Percentiles rank a stretch among this genome's conserved stretches.
Evolutionary conservation across 208 protist genomes (phyloP).

Genomic region (Entamoeba moshkovskii): DNA sequence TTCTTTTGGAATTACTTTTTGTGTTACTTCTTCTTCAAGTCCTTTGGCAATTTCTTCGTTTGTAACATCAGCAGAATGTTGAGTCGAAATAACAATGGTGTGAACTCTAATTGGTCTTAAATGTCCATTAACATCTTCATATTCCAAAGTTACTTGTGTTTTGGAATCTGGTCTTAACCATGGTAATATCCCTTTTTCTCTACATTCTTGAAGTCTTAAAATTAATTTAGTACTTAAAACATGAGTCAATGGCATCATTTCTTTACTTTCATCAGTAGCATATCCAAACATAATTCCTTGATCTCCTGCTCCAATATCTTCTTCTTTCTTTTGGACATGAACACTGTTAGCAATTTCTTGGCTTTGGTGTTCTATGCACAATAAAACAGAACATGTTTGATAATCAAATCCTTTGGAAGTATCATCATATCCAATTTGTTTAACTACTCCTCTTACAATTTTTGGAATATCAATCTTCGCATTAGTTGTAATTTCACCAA

Average conservation of each 20-base stretch:
- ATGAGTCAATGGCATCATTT: conserved; percentile 83
- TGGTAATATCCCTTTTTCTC: conserved; percentile 67
- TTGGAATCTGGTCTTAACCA: conserved; percentile 94
- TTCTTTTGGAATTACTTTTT: not conserved
- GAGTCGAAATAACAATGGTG: conserved; percentile 92
- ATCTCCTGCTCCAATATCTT: conserved; percentile 93
- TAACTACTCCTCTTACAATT: conserved; percentile 79
- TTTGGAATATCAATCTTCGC: conserved; percentile 85
- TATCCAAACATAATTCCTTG: conserved; percentile 99
- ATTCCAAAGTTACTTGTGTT: conserved; percentile 93
- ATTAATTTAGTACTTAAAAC: not conserved
- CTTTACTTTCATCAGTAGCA: conserved; percentile 89
- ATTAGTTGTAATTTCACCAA: conserved; percentile 97
- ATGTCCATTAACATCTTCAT: conserved; percentile 66
- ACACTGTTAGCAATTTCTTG: conserved; percentile 92
- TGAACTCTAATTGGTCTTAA: conserved; percentile 75
- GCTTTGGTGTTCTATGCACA: conserved; percentile 90
- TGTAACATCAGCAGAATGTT: conserved; percentile 78
- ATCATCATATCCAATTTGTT: conserved; percentile 90
- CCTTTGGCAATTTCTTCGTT: conserved; percentile 68
- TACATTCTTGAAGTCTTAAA: conserved; percentile 67
- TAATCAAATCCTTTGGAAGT: conserved; percentile 73
- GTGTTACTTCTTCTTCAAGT: conserved; percentile 17
- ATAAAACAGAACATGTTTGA: conserved; percentile 85
- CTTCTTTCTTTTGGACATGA: conserved; percentile 63